These are phyloP conservation scores for Nigrograna mackinnonii DNA, from an alignment of 2,329 filamentous ascomycete species.

Conservation along the genomic window DNA sequence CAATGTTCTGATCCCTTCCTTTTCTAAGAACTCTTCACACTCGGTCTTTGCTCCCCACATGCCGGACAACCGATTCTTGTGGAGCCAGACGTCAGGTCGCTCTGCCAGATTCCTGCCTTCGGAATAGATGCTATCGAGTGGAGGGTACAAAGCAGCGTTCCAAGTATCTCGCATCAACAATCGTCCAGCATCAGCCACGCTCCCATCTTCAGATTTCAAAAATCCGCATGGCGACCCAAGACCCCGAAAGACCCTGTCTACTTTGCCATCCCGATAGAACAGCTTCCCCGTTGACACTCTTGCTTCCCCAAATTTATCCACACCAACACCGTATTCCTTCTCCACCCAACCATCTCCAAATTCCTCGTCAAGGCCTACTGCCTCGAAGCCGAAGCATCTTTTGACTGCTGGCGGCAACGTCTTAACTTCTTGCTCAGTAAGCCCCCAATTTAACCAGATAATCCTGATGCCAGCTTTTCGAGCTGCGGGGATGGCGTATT, in stretches of 20 bases:
- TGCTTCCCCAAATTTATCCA: conserved; percentile 34
- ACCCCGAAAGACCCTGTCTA: conserved; percentile 28
- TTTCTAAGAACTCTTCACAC: conserved; percentile 41
- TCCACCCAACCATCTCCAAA: conserved; percentile 7
- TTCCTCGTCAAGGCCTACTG: conserved; percentile 18
- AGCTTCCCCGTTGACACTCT: conserved; percentile 12
- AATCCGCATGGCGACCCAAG: conserved; percentile 33
- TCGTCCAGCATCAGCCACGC: conserved; percentile 33
- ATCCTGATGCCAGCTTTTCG: conserved; percentile 42
- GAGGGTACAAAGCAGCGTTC: conserved; percentile 46
- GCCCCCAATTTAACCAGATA: conserved; percentile 49
- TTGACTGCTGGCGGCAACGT: conserved; percentile 43
- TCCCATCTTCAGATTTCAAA: conserved; percentile 21
- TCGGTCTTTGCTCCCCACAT: conserved; percentile 41
- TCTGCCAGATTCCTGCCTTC: conserved; percentile 15
- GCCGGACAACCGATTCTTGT: conserved; percentile 48
- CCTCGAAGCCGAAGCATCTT: conserved; percentile 40
- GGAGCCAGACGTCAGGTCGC: conserved; percentile 32
- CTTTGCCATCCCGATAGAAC: conserved; percentile 14
- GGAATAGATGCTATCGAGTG: conserved; percentile 36
- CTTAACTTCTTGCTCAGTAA: conserved; percentile 38
- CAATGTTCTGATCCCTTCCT: conserved; percentile 43
- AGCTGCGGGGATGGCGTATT: conserved; percentile 43
- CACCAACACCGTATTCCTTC: conserved; percentile 19
- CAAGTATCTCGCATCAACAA: conserved; percentile 44